phyloP scores from a whole-genome alignment of 441 rosid species.

The Lepidium campestre region DNA sequence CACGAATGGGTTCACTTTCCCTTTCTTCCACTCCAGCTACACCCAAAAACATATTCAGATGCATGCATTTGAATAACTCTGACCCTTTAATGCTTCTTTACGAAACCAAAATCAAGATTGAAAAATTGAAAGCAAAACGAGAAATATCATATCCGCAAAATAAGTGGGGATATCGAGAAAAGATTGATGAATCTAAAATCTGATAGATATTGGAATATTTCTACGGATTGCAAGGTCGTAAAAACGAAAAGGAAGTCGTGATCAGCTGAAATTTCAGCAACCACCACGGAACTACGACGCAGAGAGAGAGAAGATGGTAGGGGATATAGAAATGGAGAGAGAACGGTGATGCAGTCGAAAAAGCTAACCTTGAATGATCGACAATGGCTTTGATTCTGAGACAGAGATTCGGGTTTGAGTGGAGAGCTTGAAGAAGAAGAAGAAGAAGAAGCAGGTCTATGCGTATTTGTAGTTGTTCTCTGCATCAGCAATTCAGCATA shows the following conservation, averaged over 20 bases:
- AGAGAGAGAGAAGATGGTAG: background rate
- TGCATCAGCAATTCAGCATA: background rate
- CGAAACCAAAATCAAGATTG: background rate
- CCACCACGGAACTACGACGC: background rate
- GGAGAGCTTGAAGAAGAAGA: constrained; percentile 2
- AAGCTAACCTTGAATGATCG: constrained; percentile 17
- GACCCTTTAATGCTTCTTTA: background rate
- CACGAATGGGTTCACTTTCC: constrained; percentile 29
- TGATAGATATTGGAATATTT: too few species aligned
- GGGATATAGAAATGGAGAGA: background rate
- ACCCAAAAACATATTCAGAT: constrained; percentile 2
- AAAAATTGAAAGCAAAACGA: background rate
- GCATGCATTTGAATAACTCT: background rate
- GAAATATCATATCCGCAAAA: background rate
- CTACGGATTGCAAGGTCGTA: too few species aligned
- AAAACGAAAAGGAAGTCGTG: too few species aligned
- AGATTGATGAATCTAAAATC: too few species aligned
- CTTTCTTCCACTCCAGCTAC: constrained; percentile 56
- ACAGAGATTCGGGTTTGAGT: constrained; percentile 3
- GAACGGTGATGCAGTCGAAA: background rate
- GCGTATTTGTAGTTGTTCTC: constrained; percentile 27
- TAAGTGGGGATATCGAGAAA: background rate
- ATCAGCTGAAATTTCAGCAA: background rate
- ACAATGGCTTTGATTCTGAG: constrained; percentile 4
- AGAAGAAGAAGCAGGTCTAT: background rate